Evolutionary conservation across 1,284 basidiomycete genomes (phyloP).

Genomic region (Marasmius fiardii): DNA sequence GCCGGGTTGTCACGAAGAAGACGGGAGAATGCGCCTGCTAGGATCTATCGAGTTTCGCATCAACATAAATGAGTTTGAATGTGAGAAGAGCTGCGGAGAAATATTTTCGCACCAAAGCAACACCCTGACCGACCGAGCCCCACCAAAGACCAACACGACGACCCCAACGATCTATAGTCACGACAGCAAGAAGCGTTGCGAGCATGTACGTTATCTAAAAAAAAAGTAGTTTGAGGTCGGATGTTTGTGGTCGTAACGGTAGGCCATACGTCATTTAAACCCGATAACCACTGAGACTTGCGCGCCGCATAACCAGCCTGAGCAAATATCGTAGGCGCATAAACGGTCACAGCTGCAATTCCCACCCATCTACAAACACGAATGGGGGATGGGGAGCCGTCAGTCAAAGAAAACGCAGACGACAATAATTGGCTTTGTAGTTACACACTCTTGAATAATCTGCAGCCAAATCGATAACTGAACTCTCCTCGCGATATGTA

Average conservation of each 20-base stretch:
- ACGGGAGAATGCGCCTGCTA: constrained; percentile 42
- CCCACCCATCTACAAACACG: constrained; percentile 36
- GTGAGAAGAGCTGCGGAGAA: background rate
- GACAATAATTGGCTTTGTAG: background rate
- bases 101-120: constrained; percentile 20
- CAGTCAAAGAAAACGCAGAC: background rate
- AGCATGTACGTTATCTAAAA: constrained; percentile 42
- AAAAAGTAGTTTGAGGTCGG: background rate
- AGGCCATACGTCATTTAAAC: constrained; percentile 39
- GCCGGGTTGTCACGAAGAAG: constrained; percentile 41
- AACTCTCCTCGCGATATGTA: constrained; percentile 44
- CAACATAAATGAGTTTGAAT: constrained; percentile 21
- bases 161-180: constrained; percentile 47
- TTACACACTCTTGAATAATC: constrained; percentile 43
- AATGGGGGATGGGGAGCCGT: background rate
- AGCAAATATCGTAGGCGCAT: constrained; percentile 47
- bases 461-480: constrained; percentile 49
- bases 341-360: constrained; percentile 50
- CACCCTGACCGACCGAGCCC: constrained; percentile 29
- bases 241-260: background rate
- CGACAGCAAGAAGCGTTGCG: constrained; percentile 40
- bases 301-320: constrained; percentile 41
- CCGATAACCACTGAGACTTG: constrained; percentile 45
- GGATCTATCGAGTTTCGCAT: constrained; percentile 27
- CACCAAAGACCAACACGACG: constrained; percentile 45